Base-by-base conservation (phyloP, 176 grass and related monocot genomes). In the Musa itinerans region DNA sequence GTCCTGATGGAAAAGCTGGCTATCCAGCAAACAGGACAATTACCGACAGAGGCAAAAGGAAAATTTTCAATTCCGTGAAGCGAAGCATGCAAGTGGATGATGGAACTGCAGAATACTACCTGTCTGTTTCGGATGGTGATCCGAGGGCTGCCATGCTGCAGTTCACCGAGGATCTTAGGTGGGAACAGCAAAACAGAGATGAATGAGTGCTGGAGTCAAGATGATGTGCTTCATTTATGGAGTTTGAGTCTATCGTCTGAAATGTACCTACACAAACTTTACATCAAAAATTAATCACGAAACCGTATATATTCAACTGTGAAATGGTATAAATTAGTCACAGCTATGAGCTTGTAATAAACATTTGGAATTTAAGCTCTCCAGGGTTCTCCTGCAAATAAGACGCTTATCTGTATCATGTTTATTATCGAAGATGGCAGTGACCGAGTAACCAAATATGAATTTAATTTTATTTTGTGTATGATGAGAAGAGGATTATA, bases 101-200 rank as follows among this genome's bases (percentile, higher is more conserved):
- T 3, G 90, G 86, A 65, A 98, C 94, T n/a, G 94, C 94, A n/a
- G 88, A 86, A 15, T 91, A 91, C 83, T 98, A 98, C 54, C 65
- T 98, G 14, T 98, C 88, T 0, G 72, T 87, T 71, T 77, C 94
- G 1, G 83, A 86, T n/a, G 94, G 94, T 1, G 88, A 98, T 87
- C 94, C 90, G 0, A 93, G 86, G 76, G 87, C 88, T 24, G 94
- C 94, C 52, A 98, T 98, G 90, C 63, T 89, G 80, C 83, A 89
- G 72, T 93, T 83, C 82, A 90, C 87, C 0, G 84, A 98, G 68
- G 94, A 91, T 87, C 84, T 93, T 61, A 93, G 72, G 78, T 93
- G 90, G 90, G 94, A 93, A 52, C 84, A 76, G 77, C 88, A 79
- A 70, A 87, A 24, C 11, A 9, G 50, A 17, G 34, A 70, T 21